Evolutionary conservation across 202 grass and related monocot genomes (phyloP), one percentile per base, ranked within the genome.

Genomic region (Dendrocalamus latiflorus): DNA sequence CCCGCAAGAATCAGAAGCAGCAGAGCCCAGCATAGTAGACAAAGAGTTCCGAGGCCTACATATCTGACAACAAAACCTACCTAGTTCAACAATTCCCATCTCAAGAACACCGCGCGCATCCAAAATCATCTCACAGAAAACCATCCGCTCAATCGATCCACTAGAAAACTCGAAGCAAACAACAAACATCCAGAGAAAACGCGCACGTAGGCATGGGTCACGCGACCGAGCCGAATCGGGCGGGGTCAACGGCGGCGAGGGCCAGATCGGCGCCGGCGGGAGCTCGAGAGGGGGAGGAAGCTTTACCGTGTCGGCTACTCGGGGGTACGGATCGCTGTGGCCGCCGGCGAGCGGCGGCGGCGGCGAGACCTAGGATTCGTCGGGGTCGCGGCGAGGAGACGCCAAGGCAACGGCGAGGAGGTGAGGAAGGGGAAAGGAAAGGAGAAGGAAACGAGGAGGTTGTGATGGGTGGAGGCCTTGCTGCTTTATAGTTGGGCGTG

Each of bases 401-500:
- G 85, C 81, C 53, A 79, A 82, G 45, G 26, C 1, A 41, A 54
- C 6, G 15, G 60, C 20, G 56, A 51, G 17, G 56, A 51, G 17
- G 14, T 2, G 33, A 71, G 9, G 43, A 16, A 48, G 45, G 13
- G 20, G 43, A 36, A 53, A 25, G 34, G 42, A 77, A 79, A 75
- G 41, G 30, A 39, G 16, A 77, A 68, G 53, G 77, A 79, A 81
- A 81, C 25, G 68, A 75, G 36, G 77, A 36, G 33, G 61, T 64
- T 53, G 73, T 47, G 82, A 36, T 24, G 65, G 59, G 55, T 47
- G 55, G 41, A 24, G 68, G 53, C 60, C 28, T 56, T 33, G 43
- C 24, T 8, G 7, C 47, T 87, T 81, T 81, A 90, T 87, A 75
- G 68, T 16, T 70, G 75, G 79, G 36, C 25, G 69, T 87, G 88